Conservation (phyloP, 2,329 filamentous ascomycete genomes). For the Bipolaris oryzae region DNA sequence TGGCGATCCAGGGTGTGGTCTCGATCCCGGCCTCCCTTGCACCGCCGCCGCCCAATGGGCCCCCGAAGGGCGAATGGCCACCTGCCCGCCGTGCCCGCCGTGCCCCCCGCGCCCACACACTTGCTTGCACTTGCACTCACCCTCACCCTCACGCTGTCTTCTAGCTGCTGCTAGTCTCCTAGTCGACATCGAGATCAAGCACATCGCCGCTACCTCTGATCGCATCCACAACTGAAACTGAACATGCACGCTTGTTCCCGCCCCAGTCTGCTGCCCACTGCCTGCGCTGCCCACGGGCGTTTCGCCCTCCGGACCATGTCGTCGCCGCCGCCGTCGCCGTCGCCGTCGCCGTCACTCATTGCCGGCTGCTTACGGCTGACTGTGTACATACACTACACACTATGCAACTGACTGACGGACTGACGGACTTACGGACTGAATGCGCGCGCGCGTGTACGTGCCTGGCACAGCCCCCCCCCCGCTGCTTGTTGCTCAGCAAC, state of each 20-base stretch:
- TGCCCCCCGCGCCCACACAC: not conserved
- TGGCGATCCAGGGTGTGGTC: conserved; percentile 7
- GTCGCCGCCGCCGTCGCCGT: not conserved
- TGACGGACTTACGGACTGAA: not conserved
- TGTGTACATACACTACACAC: not conserved
- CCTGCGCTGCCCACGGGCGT: not conserved
- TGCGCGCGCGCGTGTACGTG: not conserved
- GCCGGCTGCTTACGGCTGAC: not conserved
- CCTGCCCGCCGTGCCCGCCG: not conserved
- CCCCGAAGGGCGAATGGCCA: not conserved
- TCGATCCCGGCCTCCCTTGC: conserved; percentile 10
- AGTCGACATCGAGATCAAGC: not conserved
- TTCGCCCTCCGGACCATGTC: not conserved
- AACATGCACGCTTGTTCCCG: too few relatives aligned
- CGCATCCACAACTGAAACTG: too few relatives aligned
- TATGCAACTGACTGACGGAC: too few relatives aligned
- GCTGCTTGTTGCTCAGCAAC: conserved; percentile 3
- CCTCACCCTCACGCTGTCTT: not conserved
- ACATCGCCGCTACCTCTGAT: too few relatives aligned
- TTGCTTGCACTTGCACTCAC: too few relatives aligned
- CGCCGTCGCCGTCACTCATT: not conserved
- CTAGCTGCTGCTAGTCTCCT: not conserved
- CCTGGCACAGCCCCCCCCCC: not conserved
- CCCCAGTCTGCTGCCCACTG: not conserved
- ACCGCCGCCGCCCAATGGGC: conserved; percentile 1